These are phyloP conservation scores for Sphagnurus paluster DNA, from an alignment of 1,284 basidiomycete genomes.

Conservation along the genomic window DNA sequence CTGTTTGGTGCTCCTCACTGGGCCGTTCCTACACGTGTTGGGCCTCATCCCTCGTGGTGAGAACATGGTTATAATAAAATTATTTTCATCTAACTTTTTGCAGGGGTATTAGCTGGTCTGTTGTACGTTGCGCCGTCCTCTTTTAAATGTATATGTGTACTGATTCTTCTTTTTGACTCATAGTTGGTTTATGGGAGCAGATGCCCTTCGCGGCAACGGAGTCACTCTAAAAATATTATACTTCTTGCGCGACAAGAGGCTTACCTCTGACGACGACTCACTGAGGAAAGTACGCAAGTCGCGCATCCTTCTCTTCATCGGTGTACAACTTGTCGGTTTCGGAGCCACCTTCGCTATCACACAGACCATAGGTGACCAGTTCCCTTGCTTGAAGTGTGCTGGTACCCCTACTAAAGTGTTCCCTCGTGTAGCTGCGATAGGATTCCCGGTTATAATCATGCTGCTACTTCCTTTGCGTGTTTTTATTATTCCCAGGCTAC, in stretches of 20 bases:
- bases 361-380: slow-evolving; percentile 77
- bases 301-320: slow-evolving; percentile 77
- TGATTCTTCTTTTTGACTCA: slow-evolving; percentile 5
- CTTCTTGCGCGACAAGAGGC: slow-evolving; percentile 72
- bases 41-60: slow-evolving; percentile 72
- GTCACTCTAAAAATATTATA: slow-evolving; percentile 86
- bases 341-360: slow-evolving; percentile 91
- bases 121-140: slow-evolving; percentile 53
- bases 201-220: slow-evolving; percentile 81
- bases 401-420: background rate
- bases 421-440: slow-evolving; percentile 69
- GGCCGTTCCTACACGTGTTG: slow-evolving; percentile 81
- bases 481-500: slow-evolving; percentile 70
- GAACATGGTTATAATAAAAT: too few relatives aligned
- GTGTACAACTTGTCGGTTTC: slow-evolving; percentile 84
- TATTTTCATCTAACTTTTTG: too few relatives aligned
- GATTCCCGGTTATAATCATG: slow-evolving; percentile 90
- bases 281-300: slow-evolving; percentile 74
- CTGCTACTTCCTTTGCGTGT: slow-evolving; percentile 84
- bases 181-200: slow-evolving; percentile 90
- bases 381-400: background rate
- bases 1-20: slow-evolving; percentile 78
- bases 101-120: slow-evolving; percentile 71
- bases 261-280: slow-evolving; percentile 68
- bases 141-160: background rate